Conservation (phyloP, 2,329 filamentous ascomycete genomes). For the Sodiomyces alkalinus region DNA sequence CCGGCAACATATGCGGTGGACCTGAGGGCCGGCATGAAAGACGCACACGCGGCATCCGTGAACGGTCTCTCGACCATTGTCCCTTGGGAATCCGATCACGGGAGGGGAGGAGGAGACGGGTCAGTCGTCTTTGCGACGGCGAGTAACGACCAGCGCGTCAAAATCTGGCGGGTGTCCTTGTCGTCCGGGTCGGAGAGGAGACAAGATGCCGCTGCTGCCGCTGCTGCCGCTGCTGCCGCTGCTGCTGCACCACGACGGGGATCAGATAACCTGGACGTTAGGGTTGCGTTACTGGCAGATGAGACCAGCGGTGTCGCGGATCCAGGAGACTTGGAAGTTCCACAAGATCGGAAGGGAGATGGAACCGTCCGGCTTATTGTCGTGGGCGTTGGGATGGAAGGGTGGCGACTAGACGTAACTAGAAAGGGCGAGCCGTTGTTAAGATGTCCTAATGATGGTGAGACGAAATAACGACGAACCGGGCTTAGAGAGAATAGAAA, state of each 20-base stretch:
- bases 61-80: constrained; percentile 39
- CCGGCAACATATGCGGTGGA: constrained; percentile 7
- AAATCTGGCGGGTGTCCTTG: constrained; percentile 31
- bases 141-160: constrained; percentile 48
- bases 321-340: constrained; percentile 32
- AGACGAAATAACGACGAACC: too few relatives aligned
- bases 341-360: constrained; percentile 10
- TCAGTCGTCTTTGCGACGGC: constrained; percentile 20
- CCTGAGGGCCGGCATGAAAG: constrained; percentile 22
- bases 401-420: constrained; percentile 16
- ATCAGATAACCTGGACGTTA: too few relatives aligned
- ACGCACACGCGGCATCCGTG: constrained; percentile 58
- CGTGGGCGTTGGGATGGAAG: constrained; percentile 31
- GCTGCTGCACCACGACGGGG: too few relatives aligned
- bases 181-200: constrained; percentile 5
- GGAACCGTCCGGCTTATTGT: constrained; percentile 17
- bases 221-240: too few relatives aligned
- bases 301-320: constrained; percentile 46
- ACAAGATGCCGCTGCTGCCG: constrained; percentile 13
- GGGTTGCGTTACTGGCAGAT: too few relatives aligned
- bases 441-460: too few relatives aligned
- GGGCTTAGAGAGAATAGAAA: too few relatives aligned
- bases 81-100: too few relatives aligned
- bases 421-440: too few relatives aligned
- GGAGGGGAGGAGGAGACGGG: constrained; percentile 6